Evolutionary conservation across 257 asterid species (phyloP), one percentile per base, ranked within the genome.

Genomic region (Verbascum thapsus): DNA sequence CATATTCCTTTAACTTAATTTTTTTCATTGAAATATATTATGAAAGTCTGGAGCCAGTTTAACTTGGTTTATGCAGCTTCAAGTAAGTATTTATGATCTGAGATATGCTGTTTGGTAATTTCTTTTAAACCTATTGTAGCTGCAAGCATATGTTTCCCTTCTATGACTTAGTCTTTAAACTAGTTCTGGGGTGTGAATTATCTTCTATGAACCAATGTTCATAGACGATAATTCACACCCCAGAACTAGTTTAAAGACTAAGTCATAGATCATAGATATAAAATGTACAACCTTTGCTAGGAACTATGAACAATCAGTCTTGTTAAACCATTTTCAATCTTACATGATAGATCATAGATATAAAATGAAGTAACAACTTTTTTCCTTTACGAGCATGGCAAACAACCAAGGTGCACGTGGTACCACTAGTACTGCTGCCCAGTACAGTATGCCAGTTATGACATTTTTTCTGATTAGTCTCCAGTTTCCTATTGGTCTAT

Each of bases 41-140:
- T 41, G 56, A 8, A 20, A 2, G 19, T 32, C 45, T 43, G 65
- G 44, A 52, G 32, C 55, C 37, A 10, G 65, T 19, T 38, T 60
- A 66, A 61, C 43, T 61, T 10, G 52, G 60, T 37, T 42, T 16
- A 6, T 64, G 58, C 41, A 49, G 71, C 43, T 51, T 63, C 30
- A 23, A 44, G 61, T 55, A 30, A 44, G 61, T 55, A 18, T 49
- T 8, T 41, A 15, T 9, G n/a, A n/a, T n/a, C n/a, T n/a, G n/a
- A n/a, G n/a, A n/a, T n/a, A n/a, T n/a, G n/a, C n/a, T 1, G 11
- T 48, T 7, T 4, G n/a, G 15, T 15, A 5, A 30, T 15, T 18
- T 16, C 1, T 17, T 61, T 2, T 1, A 18, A 35, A 37, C 39
- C 45, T 32, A 30, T 8, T 45, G 6, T 8, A 3, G 12, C 18